phyloP scores from a whole-genome alignment of 2,329 filamentous ascomycete species.

The Plectosphaerella plurivora region DNA sequence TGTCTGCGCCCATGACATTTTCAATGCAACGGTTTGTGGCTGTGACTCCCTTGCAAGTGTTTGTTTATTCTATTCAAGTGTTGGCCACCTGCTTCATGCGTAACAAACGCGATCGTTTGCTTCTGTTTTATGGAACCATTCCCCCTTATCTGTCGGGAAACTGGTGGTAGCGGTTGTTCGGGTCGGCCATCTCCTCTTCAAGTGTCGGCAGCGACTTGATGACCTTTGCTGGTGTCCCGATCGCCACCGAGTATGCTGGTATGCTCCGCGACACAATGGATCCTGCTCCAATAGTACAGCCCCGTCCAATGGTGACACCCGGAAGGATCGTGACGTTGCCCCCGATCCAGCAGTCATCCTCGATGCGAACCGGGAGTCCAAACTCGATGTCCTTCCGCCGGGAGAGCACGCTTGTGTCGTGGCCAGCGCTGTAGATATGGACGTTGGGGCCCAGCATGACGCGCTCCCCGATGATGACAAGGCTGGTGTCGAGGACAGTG shows the following conservation, averaged over 20 bases:
- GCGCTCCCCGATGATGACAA: conserved; percentile 46
- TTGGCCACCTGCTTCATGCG: no score
- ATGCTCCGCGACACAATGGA: conserved; percentile 33
- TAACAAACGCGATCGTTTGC: no score
- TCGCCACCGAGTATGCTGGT: conserved; percentile 27
- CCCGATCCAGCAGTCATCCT: conserved; percentile 43
- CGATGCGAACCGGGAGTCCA: conserved; percentile 41
- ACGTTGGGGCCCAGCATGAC: conserved; percentile 50
- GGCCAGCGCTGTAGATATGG: conserved; percentile 45
- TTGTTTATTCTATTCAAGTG: no score
- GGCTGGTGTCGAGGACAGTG: conserved; percentile 42
- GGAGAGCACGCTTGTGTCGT: conserved; percentile 43
- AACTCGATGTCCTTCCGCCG: conserved; percentile 44
- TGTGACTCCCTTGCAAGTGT: no score
- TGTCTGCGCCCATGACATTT: no score
- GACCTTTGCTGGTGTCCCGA: conserved; percentile 29
- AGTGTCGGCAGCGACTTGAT: conserved; percentile 14
- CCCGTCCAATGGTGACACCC: conserved; percentile 33
- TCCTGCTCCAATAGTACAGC: conserved; percentile 32
- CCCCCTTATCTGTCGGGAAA: background rate
- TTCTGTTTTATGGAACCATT: background rate
- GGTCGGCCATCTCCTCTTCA: conserved; percentile 7
- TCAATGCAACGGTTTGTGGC: no score
- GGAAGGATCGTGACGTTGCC: conserved; percentile 38
- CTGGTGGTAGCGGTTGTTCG: conserved; percentile 6